These are phyloP conservation scores for Tricholoma saponaceum DNA, from an alignment of 768 basidiomycete species.

Conservation along the genomic window DNA sequence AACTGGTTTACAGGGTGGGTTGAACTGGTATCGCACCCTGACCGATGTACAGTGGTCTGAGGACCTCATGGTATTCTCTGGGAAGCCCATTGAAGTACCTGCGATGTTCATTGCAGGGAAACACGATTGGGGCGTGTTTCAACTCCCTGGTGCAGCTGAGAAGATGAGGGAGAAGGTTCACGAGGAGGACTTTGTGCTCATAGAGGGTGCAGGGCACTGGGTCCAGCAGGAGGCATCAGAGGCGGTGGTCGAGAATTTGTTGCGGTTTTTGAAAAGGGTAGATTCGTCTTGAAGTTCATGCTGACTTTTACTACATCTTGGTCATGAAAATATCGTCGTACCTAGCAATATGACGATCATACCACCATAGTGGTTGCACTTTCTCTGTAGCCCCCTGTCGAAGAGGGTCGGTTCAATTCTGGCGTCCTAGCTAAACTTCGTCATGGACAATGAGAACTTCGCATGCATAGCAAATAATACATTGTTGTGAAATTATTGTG, in stretches of 20 bases:
- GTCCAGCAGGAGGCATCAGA: constrained; percentile 54
- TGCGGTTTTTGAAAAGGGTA: constrained; percentile 33
- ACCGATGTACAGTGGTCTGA: constrained; percentile 30
- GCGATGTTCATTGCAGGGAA: constrained; percentile 55
- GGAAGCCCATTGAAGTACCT: constrained; percentile 44
- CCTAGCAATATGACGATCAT: no score
- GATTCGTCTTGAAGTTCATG: neutral
- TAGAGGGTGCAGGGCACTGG: constrained; percentile 61
- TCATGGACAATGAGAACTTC: no score
- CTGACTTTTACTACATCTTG: neutral
- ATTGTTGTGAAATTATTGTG: neutral
- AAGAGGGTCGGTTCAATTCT: neutral
- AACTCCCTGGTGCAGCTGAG: constrained; percentile 43
- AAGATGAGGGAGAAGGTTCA: constrained; percentile 41
- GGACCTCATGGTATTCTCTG: constrained; percentile 42
- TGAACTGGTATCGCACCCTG: constrained; percentile 50
- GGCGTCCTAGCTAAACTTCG: no score
- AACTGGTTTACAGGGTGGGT: constrained; percentile 62
- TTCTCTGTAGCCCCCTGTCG: no score
- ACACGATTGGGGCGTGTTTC: constrained; percentile 61
- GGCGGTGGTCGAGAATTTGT: constrained; percentile 34
- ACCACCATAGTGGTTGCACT: no score
- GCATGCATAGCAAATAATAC: neutral
- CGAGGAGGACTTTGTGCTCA: constrained; percentile 44
- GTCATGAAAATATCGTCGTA: no score